phyloP scores from a whole-genome alignment of 2,329 filamentous ascomycete species.

The Curvularia spicifera region DNA sequence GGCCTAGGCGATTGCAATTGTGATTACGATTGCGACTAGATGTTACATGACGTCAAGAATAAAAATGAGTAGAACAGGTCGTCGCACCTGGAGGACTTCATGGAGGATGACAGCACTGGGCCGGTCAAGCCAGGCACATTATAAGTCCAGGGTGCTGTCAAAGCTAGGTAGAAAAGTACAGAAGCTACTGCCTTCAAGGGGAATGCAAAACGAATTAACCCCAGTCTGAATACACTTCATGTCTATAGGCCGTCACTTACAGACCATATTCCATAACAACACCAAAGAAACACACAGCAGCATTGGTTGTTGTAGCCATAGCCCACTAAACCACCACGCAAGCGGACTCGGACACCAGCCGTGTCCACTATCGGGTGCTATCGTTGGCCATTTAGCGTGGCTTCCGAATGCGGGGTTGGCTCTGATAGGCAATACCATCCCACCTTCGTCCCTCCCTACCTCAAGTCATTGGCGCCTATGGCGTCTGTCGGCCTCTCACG shows the following conservation, averaged over 20 bases:
- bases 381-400: slow-evolving; percentile 6
- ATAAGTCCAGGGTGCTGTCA: neutral
- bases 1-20: neutral
- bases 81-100: neutral
- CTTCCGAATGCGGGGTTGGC: slow-evolving; percentile 15
- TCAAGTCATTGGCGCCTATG: neutral
- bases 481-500: neutral
- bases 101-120: neutral
- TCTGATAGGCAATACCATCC: slow-evolving; percentile 14
- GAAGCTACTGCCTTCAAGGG: neutral
- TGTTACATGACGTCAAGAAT: neutral
- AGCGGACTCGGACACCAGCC: neutral
- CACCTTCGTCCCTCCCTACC: neutral
- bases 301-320: neutral
- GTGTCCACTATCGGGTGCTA: neutral
- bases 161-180: neutral
- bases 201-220: neutral
- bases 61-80: neutral
- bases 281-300: neutral
- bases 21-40: neutral
- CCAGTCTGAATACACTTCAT: neutral
- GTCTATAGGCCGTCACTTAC: neutral
- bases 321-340: neutral
- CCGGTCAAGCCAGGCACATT: neutral
- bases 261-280: neutral